Base-by-base conservation (phyloP, 1,139 yeast genomes). In the Magnusiomyces magnusii region DNA sequence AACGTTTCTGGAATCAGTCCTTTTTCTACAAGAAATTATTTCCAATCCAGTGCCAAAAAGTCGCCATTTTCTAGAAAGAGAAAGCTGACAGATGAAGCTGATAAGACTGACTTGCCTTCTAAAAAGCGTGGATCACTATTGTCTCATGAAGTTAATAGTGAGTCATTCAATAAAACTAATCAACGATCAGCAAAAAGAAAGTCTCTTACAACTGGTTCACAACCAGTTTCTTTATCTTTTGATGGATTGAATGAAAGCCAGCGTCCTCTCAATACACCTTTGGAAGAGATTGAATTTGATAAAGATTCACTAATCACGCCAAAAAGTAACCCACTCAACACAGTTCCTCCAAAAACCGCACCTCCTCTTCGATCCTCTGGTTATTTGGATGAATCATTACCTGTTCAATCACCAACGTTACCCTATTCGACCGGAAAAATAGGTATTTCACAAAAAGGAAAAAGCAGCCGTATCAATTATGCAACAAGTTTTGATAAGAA, bases 21-120 rank as follows among this genome's bases (percentile, higher is more conserved):
- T 9, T 78, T 79, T 61, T 70, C 76, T 1, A 66, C 68, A 39
- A 76, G 77, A 31, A 78, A 78, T 61, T 73, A 77, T 1, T 78
- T 78, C 66, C 81, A 79, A 63, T 67, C 77, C 0, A 63, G 63
- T 1, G 57, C 64, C 17, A 66, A 70, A 5, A 62, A 63, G 19
- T 57, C 59, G 2, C 49, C 49, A 23, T 44, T 44, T 44, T 44
- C 49, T 44, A 19, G 27, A 21, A 44, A 44, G 27, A 44, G 49
- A 44, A 44, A 44, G n/a, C 17, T 5, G 3, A 5, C 27, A 5
- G 49, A 53, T 61, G 44, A 57, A 64, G 36, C 44, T 39, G 19
- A 39, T 10, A n/a, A n/a, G 19, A 15, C 44, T 39, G 44, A 10
- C 17, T 15, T 39, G 3, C 44, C 44, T 15, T n/a, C 19, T n/a